Base-by-base conservation (phyloP, 257 asterid genomes). In the Orobanche coerulescens region DNA sequence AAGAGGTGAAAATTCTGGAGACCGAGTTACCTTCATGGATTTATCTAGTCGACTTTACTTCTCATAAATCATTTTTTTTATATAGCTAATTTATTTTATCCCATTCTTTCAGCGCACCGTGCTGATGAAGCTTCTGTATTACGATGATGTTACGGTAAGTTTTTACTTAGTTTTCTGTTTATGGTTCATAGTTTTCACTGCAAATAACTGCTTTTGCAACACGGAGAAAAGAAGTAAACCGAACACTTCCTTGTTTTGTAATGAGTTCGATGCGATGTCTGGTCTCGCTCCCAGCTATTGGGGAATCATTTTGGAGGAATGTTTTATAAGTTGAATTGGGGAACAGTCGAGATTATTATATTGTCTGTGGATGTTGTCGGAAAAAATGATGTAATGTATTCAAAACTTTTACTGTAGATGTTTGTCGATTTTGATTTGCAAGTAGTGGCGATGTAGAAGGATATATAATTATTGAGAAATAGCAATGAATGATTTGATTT, bases 61-160 rank as follows among this genome's bases (percentile, higher is more conserved):
- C 22, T 61, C 55, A 12, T 5, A 53, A 34, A 24, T 53, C 14
- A 26, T n/a, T n/a, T 37, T 67, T 39, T 42, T 55, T 9, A 39
- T 40, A 44, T 9, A 66, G 64, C 71, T 76, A 46, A 36, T 18
- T 54, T 48, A 30, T 31, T 22, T 28, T 54, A 9, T 62, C 43
- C 71, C 61, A n/a, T 73, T 62, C 68, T 76, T 83, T 68, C 96
- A 88, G 97, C 85, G 96, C 46, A 83, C 89, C 66, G 81, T 91
- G 44, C 70, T 91, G 84, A 87, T 91, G 97, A 87, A 88, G 81
- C 97, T 91, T 72, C 64, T 91, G 30, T 91, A 85, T 47, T 82
- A 79, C 74, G 96, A 90, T 58, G 92, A 87, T 76, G 80, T 79
- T 64, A 88, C 94, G 86, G 97, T 87, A 83, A 62, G 85, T 53